Conservation (phyloP, 208 protist genomes). For the Naegleria gruberi region DNA sequence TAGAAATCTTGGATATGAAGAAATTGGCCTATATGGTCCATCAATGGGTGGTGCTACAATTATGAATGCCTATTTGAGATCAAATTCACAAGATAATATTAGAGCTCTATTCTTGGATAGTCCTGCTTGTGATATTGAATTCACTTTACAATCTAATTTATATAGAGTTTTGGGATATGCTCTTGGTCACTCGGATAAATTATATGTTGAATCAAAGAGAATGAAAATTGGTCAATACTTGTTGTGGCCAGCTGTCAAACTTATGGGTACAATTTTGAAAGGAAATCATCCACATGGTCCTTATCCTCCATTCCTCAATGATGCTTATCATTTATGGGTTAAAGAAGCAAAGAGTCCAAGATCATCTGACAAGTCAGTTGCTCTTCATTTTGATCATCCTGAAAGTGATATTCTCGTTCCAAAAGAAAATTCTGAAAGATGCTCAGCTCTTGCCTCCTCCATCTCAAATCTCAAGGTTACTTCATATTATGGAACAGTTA, state of each 20-base stretch:
- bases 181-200: neutral
- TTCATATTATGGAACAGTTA: neutral
- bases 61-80: neutral
- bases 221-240: neutral
- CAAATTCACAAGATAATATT: neutral
- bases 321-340: neutral
- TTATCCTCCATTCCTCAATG: neutral
- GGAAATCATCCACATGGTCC: neutral
- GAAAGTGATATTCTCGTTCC: neutral
- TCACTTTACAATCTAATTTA: neutral
- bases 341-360: neutral
- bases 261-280: neutral
- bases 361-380: neutral
- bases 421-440: neutral
- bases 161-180: neutral
- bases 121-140: neutral
- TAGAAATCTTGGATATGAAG: neutral
- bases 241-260: neutral
- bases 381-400: neutral
- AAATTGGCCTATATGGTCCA: neutral
- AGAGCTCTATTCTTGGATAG: neutral
- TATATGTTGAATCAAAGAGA: neutral
- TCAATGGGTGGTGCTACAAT: neutral
- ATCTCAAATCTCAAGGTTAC: neutral
- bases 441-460: neutral